These are phyloP conservation scores for Triticum dicoccoides DNA, from an alignment of 176 grass and related monocot genomes.

Conservation along the genomic window DNA sequence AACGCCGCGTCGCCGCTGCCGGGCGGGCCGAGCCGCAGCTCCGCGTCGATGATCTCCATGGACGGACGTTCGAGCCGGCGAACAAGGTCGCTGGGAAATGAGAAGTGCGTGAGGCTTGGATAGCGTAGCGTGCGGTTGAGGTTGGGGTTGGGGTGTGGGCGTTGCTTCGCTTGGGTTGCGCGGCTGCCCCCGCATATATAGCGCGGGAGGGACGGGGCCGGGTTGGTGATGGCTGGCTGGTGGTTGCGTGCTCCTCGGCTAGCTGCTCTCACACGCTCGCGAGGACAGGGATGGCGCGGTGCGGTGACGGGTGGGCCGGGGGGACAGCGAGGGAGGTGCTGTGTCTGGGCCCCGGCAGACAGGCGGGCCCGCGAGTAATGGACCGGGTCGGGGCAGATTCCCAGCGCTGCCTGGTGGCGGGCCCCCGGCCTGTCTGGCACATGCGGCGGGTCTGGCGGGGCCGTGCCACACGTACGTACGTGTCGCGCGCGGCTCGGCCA, in stretches of 20 bases:
- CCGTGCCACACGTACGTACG: slow-evolving; percentile 23
- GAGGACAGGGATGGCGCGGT: no score
- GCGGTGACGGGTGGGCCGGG: no score
- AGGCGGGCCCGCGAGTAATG: slow-evolving; percentile 14
- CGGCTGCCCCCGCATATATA: neutral
- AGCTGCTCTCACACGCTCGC: no score
- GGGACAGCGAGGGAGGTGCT: neutral
- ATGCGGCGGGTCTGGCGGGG: slow-evolving; percentile 25
- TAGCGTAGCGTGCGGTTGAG: neutral
- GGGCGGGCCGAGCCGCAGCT: slow-evolving; percentile 59
- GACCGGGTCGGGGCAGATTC: slow-evolving; percentile 37
- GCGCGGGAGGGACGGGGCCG: neutral
- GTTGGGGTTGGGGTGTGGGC: neutral
- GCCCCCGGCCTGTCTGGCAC: neutral
- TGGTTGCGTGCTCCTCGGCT: neutral
- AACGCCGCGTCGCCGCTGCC: slow-evolving; percentile 11
- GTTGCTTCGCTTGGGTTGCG: slow-evolving; percentile 22
- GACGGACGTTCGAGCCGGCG: neutral
- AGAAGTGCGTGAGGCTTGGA: neutral
- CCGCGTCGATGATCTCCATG: slow-evolving; percentile 57
- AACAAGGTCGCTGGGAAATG: neutral
- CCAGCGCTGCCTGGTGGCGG: neutral
- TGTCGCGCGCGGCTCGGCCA: slow-evolving; percentile 29
- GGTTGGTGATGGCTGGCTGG: neutral
- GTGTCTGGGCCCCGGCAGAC: slow-evolving; percentile 20